phyloP scores from a whole-genome alignment of 2,329 filamentous ascomycete species.

The Pseudogymnoascus sp. region DNA sequence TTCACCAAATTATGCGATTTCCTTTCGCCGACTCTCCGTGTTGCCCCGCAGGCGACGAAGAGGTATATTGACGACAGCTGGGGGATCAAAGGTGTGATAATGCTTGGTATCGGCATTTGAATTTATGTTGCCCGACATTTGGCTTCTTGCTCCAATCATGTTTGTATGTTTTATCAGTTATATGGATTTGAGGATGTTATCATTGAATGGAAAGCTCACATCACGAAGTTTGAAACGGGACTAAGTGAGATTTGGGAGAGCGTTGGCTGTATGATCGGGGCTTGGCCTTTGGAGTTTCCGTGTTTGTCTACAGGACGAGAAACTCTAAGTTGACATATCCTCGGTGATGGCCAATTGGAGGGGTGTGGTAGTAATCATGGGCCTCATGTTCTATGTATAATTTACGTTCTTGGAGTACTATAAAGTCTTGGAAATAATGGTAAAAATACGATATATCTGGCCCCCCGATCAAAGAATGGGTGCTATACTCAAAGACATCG shows the following conservation, averaged over 20 bases:
- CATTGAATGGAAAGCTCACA: not conserved
- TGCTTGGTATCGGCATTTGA: not conserved
- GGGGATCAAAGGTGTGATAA: not conserved
- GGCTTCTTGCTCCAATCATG: not conserved
- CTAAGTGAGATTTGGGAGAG: not conserved
- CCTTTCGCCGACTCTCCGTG: not conserved
- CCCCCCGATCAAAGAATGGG: not conserved
- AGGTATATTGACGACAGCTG: not conserved
- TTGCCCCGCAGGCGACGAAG: not conserved
- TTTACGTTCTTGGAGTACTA: not conserved
- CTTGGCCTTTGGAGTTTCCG: not conserved
- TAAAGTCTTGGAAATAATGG: not conserved
- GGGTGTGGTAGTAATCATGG: not conserved
- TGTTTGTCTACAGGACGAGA: not conserved
- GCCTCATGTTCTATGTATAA: not conserved
- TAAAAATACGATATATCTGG: not conserved
- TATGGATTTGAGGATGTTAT: not conserved
- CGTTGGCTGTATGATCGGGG: not conserved
- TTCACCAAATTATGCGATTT: not conserved
- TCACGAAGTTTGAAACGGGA: not conserved
- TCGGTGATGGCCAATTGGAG: not conserved
- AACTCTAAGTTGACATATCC: not conserved
- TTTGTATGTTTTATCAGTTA: not conserved
- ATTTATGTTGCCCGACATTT: not conserved
- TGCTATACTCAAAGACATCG: not conserved